Evolutionary conservation across 1,284 basidiomycete genomes (phyloP).

Genomic region (Cutaneotrichosporon sp.): DNA sequence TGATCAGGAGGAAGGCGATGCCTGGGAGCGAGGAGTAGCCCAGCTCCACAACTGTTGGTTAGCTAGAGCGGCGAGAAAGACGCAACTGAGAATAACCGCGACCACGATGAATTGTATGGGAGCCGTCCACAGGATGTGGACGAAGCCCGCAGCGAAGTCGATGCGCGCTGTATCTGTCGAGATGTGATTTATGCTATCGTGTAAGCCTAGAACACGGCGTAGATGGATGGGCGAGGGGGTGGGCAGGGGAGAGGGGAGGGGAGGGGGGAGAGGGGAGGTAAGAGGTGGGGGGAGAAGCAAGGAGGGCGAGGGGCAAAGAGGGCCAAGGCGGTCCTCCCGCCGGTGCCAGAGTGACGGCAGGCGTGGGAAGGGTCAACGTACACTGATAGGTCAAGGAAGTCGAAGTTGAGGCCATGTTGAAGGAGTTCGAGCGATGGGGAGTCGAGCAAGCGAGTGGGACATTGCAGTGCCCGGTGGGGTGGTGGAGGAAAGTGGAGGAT

Average conservation of each 20-base stretch:
- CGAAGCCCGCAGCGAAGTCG: conserved; percentile 84
- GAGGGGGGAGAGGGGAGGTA: no score
- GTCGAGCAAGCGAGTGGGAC: not conserved
- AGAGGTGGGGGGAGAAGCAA: no score
- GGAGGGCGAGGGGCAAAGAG: no score
- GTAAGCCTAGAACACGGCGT: no score
- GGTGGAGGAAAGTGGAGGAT: not conserved
- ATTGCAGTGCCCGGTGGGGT: not conserved
- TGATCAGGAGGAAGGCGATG: conserved; percentile 68
- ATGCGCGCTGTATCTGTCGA: conserved; percentile 79
- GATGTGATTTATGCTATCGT: conserved; percentile 73
- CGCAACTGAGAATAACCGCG: conserved; percentile 49
- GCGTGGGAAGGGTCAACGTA: not conserved
- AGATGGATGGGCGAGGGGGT: no score
- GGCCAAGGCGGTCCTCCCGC: no score
- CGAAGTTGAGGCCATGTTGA: no score
- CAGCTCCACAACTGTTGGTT: conserved; percentile 50
- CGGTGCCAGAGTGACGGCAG: no score
- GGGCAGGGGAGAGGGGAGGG: no score
- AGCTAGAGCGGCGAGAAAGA: not conserved
- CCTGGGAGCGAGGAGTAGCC: conserved; percentile 58
- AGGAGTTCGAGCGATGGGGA: no score
- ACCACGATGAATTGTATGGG: conserved; percentile 59
- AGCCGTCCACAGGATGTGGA: conserved; percentile 67
- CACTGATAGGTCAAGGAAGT: not conserved